Percentiles rank a stretch among this genome's conserved stretches.
Evolutionary conservation across 495 filamentous ascomycete genomes (phyloP).

Genomic region (Thermothielavioides terrestris): DNA sequence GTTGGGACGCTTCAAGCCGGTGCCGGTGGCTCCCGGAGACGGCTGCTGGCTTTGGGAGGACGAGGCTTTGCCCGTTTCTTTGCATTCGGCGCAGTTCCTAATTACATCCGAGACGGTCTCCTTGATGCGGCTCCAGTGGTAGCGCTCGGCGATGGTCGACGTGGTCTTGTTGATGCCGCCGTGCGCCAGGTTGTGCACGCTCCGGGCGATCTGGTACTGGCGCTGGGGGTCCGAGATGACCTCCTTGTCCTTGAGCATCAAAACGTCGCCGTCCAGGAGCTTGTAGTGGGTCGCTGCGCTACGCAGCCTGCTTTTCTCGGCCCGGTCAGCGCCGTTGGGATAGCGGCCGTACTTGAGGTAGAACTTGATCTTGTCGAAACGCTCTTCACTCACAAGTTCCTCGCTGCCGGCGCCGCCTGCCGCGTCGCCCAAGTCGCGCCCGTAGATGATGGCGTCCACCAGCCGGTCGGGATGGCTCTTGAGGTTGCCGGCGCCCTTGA

Average conservation of each 20-base stretch:
- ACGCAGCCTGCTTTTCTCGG: slow-evolving; percentile 87
- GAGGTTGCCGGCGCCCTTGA: slow-evolving; percentile 80
- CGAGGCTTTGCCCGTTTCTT: slow-evolving; percentile 58
- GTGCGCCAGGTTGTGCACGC: slow-evolving; percentile 68
- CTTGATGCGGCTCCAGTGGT: slow-evolving; percentile 98
- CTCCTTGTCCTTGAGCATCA: slow-evolving; percentile 98
- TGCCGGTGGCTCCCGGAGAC: neutral
- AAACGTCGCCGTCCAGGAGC: slow-evolving; percentile 63
- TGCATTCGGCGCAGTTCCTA: slow-evolving; percentile 83
- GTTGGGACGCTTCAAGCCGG: slow-evolving; percentile 23
- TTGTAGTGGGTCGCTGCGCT: slow-evolving; percentile 96
- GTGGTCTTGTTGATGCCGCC: slow-evolving; percentile 98
- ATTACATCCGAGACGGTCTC: slow-evolving; percentile 94
- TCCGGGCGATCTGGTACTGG: slow-evolving; percentile 82
- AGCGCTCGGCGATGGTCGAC: slow-evolving; percentile 83
- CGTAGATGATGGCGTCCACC: slow-evolving; percentile 95
- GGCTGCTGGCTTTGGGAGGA: slow-evolving; percentile 15
- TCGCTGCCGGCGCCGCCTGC: slow-evolving; percentile 49
- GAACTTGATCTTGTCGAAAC: slow-evolving; percentile 96
- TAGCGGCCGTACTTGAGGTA: slow-evolving; percentile 95
- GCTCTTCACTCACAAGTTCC: slow-evolving; percentile 87
- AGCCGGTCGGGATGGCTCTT: slow-evolving; percentile 70
- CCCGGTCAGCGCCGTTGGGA: slow-evolving; percentile 84
- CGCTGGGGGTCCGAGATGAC: slow-evolving; percentile 84
- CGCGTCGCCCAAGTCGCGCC: slow-evolving; percentile 59